A percentile compares a stretch with the other conserved stretches of the same genome.
Conservation (phyloP, 352 stramenopile genomes). For the Aphanomyces invadans region DNA sequence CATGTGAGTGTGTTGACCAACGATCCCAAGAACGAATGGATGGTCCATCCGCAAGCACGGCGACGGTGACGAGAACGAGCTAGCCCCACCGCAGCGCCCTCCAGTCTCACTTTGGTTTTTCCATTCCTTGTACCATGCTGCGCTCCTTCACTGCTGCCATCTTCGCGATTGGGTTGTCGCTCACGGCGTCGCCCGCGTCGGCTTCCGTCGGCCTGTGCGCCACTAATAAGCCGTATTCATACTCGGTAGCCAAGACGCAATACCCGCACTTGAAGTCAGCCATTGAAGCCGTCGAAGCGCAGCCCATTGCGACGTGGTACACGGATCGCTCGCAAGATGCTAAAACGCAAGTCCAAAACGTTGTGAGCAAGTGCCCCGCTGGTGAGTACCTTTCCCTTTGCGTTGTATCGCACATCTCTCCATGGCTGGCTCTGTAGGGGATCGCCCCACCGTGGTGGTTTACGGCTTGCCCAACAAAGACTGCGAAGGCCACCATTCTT, state of each 20-base stretch:
- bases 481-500: constrained; percentile 29
- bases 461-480: constrained; percentile 38
- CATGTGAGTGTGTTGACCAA: no score
- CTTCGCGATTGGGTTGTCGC: not conserved
- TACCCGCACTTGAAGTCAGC: constrained; percentile 37
- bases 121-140: no score
- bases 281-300: constrained; percentile 31
- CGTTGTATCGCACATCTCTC: not conserved
- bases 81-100: no score
- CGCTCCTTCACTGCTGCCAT: no score
- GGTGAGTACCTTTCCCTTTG: not conserved
- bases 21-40: no score
- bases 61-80: no score
- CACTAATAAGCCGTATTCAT: constrained; percentile 28
- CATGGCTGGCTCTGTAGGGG: constrained; percentile 10
- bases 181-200: not conserved
- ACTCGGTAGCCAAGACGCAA: constrained; percentile 24
- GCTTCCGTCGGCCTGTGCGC: constrained; percentile 4
- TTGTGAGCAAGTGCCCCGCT: constrained; percentile 25
- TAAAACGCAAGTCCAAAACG: constrained; percentile 32
- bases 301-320: constrained; percentile 57
- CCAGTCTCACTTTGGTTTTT: no score
- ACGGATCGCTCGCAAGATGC: constrained; percentile 35
- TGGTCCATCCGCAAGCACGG: no score
- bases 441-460: constrained; percentile 28